Base-by-base conservation (phyloP, 495 filamentous ascomycete genomes). In the Daldinia decipiens region DNA sequence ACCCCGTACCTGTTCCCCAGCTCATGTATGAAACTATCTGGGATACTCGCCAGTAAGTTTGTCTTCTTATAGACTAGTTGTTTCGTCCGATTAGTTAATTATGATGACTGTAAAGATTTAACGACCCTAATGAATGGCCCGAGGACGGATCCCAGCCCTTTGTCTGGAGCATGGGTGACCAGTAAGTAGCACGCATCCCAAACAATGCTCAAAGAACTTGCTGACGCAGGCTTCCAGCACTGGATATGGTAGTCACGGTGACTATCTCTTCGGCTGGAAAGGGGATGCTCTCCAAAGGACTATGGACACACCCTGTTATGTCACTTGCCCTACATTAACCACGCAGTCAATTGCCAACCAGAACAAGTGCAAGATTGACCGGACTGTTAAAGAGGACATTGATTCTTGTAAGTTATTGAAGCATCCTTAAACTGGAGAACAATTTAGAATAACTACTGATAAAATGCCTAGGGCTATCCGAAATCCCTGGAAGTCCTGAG, bases 101-200 rank as follows among this genome's bases (percentile, higher is more conserved):
- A 12, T 24, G 3, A 13, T 5, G 4, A 1, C 3, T 12, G 1
- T 67, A 68, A 9, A 13, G 53, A 55, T 79, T 79, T 74, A 78
- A 81, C 68, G 72, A 79, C 69, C 67, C 64, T 11, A 74, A 64
- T 13, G 55, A 75, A 19, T 82, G 81, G 80, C 81, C 81, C 8
- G 73, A 78, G 54, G 79, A 81, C 55, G 78, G 78, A 66, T 74
- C 73, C 51, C 78, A 81, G 59, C 80, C 81, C 0, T 83, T 83
- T 62, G 74, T 81, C 3, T 79, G 79, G 77, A 77, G 72, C 45
- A 78, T 79, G 66, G 79, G 78, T 43, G 74, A 82, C 61, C 60
- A 70, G 74, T 76, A 61, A 62, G 74, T 59, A 5, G 11, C 21
- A 7, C 8, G 21, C 15, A 43, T 5, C 11, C 34, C 12, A 36